phyloP scores from a whole-genome alignment of 805 yeast genomes.

The Pichia nanzhaoensis region DNA sequence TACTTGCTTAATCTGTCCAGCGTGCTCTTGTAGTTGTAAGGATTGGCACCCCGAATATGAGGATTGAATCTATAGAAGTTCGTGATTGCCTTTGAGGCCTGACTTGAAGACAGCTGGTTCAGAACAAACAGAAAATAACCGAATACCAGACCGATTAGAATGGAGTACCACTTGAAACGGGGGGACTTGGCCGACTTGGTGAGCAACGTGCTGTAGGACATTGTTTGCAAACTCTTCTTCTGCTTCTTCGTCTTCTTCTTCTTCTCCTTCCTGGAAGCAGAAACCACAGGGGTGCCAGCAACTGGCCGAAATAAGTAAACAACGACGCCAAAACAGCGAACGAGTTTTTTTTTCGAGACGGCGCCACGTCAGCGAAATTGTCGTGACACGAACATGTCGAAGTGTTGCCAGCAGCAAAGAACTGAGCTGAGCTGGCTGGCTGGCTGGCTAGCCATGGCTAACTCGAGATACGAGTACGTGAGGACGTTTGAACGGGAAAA shows the following conservation, averaged over 20 bases:
- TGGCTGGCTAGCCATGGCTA: constrained; percentile 49
- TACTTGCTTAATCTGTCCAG: constrained; percentile 26
- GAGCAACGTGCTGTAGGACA: not conserved
- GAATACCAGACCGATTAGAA: constrained; percentile 22
- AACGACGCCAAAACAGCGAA: no score
- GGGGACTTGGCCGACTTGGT: constrained; percentile 3
- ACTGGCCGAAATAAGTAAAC: no score
- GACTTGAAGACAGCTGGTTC: constrained; percentile 18
- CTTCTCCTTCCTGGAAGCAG: no score
- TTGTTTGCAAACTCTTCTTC: no score
- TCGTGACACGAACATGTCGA: not conserved
- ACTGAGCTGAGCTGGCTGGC: not conserved
- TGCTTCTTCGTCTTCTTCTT: no score
- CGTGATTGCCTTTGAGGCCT: constrained; percentile 24
- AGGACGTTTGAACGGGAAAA: constrained; percentile 71
- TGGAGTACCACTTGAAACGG: constrained; percentile 21
- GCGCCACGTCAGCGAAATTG: not conserved
- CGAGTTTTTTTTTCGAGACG: no score
- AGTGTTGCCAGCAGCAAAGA: no score
- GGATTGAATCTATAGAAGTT: constrained; percentile 29
- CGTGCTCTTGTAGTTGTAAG: constrained; percentile 28
- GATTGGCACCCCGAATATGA: constrained; percentile 30
- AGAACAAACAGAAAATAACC: constrained; percentile 25
- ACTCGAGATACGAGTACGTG: constrained; percentile 84
- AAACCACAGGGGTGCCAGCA: not conserved